phyloP scores from a whole-genome alignment of 1,284 basidiomycete species.

The Ustilago cynodontis region DNA sequence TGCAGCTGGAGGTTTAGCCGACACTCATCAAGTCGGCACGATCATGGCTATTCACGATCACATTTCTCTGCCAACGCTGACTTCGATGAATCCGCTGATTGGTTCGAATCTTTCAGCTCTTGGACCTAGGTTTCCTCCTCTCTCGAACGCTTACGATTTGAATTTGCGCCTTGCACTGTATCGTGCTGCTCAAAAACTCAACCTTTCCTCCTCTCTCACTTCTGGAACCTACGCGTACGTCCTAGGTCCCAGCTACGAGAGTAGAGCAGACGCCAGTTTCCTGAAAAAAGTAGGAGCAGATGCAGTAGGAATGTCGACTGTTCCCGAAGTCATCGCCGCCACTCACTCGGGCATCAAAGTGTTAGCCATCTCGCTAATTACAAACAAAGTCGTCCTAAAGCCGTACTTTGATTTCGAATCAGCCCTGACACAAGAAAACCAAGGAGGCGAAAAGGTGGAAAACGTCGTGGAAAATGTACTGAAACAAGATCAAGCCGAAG shows the following conservation, averaged over 20 bases:
- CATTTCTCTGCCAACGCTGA: conserved; percentile 80
- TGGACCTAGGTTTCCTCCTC: conserved; percentile 78
- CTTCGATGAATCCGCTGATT: conserved; percentile 81
- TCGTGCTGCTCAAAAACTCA: conserved; percentile 77
- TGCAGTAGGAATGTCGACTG: conserved; percentile 88
- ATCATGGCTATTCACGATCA: conserved; percentile 86
- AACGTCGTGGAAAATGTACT: conserved; percentile 51
- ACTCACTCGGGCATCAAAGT: conserved; percentile 78
- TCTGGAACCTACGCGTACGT: conserved; percentile 85
- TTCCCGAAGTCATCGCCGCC: conserved; percentile 88
- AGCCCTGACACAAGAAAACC: conserved; percentile 79
- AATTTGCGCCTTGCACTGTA: conserved; percentile 78
- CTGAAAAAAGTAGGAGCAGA: conserved; percentile 71
- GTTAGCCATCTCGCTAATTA: conserved; percentile 82
- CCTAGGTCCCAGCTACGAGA: conserved; percentile 82
- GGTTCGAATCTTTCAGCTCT: conserved; percentile 41
- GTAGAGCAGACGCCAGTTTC: conserved; percentile 70
- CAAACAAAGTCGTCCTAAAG: conserved; percentile 84
- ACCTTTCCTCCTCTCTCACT: conserved; percentile 9
- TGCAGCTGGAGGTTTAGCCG: conserved; percentile 82
- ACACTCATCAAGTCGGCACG: conserved; percentile 80
- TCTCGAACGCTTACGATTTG: conserved; percentile 82
- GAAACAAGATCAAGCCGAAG: conserved; percentile 71
- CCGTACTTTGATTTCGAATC: conserved; percentile 78
- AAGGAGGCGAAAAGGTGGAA: conserved; percentile 12